A percentile compares a stretch with the other conserved stretches of the same genome.
These are phyloP conservation scores for Aspergillus pseudoterreus DNA, from an alignment of 2,329 filamentous ascomycete species.

Conservation along the genomic window DNA sequence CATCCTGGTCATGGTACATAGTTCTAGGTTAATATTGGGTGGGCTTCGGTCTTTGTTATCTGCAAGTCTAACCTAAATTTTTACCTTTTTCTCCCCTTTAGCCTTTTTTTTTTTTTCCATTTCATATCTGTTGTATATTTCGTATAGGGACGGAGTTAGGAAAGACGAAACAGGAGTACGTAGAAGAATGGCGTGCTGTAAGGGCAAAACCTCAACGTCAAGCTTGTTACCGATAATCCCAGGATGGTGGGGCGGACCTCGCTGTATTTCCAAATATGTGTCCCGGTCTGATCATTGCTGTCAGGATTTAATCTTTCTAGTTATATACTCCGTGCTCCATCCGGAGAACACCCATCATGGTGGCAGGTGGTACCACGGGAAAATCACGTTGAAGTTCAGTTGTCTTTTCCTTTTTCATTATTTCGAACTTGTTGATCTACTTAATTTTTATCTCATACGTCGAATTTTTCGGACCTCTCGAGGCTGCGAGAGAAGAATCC, in stretches of 20 bases:
- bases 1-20: background rate
- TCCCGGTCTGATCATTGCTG: slow-evolving; percentile 26
- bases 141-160: background rate
- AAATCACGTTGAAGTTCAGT: background rate
- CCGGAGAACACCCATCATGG: slow-evolving; percentile 2
- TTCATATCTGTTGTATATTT: background rate
- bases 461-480: background rate
- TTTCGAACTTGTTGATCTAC: background rate
- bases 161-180: background rate
- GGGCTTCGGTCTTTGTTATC: background rate
- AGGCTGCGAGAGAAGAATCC: background rate
- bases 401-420: background rate
- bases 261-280: slow-evolving; percentile 31
- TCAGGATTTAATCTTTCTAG: slow-evolving; percentile 1
- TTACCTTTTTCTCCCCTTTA: background rate
- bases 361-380: background rate
- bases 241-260: slow-evolving; percentile 23
- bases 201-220: slow-evolving; percentile 13
- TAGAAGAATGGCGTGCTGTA: slow-evolving; percentile 3
- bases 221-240: slow-evolving; percentile 19
- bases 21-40: background rate
- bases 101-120: background rate
- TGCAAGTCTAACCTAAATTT: background rate
- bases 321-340: slow-evolving; percentile 10
- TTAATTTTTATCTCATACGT: too few relatives aligned